Evolutionary conservation across 495 filamentous ascomycete species (phyloP), one percentile per base, ranked within the genome.

Genomic region (Gamarada debralockiae): DNA sequence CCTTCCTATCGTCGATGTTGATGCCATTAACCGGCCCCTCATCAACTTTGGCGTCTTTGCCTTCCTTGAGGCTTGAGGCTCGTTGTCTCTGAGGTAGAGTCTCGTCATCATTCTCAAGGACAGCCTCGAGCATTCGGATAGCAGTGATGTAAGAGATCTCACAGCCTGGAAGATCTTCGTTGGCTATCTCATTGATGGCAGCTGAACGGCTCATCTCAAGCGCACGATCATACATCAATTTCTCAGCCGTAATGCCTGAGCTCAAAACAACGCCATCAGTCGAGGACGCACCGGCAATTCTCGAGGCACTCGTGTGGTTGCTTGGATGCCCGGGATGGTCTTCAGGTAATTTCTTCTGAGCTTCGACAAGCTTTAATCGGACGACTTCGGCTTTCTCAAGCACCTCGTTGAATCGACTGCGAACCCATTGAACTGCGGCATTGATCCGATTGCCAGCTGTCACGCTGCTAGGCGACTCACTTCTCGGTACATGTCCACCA

Each of bases 161-260:
- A 53, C 92, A 96, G 17, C 90, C 92, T 1, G 71, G 68, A 1
- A 98, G 75, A 73, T 98, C 92, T 51, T 95, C 88, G 44, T 89
- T 86, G 8, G 92, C 89, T 47, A 97, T 84, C 70, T 98, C 93
- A 59, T 92, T 96, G 63, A 97, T 92, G 3, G 93, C 93, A 5
- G 93, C 91, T 2, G 88, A 80, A 33, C 90, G 83, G 59, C 90
- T 96, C 93, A 98, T 96, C 66, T 98, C 93, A 20, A 96, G 69
- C 3, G 93, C 93, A 13, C 93, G 89, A 57, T 98, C 95, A 59
- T 96, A 98, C 95, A 98, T 98, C 42, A 98, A 70, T 68, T 89
- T 95, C 70, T 97, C 93, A 0, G 93, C 93, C 18, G 91, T 96
- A 36, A 97, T 82, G 5, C 92, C 92, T 5, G 81, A 73, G 2